phyloP scores from a whole-genome alignment of 2,329 filamentous ascomycete genomes.

The Botryotinia convoluta region DNA sequence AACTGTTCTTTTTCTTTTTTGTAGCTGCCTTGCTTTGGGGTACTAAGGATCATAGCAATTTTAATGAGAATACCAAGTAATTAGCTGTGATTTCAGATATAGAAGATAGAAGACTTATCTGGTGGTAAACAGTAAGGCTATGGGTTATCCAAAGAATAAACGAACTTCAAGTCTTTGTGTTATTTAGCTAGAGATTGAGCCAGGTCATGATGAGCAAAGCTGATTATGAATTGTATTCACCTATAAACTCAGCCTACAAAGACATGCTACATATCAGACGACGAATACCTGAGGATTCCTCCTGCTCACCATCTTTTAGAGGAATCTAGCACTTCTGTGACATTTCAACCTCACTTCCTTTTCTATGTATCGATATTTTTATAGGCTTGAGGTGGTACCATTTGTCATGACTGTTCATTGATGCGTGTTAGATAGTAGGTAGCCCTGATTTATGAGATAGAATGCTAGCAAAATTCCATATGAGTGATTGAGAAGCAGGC shows the following conservation, averaged over 20 bases:
- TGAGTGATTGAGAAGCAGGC: neutral
- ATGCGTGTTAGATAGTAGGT: neutral
- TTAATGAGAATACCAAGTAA: neutral
- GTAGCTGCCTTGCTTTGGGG: neutral
- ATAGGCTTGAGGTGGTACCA: neutral
- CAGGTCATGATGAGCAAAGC: neutral
- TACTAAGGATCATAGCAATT: too few relatives aligned
- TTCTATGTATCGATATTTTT: too few relatives aligned
- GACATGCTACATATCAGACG: neutral
- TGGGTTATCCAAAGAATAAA: neutral
- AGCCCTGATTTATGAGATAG: too few relatives aligned
- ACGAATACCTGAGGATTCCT: neutral
- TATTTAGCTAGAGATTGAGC: neutral
- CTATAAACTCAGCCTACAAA: neutral
- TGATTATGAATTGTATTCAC: neutral
- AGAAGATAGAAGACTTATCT: neutral
- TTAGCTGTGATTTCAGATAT: neutral
- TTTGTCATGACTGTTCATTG: neutral
- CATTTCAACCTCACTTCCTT: neutral
- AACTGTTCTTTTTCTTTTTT: neutral
- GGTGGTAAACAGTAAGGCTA: neutral
- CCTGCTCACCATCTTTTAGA: neutral
- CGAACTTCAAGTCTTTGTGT: neutral
- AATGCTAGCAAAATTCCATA: neutral
- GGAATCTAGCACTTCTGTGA: neutral